phyloP scores from a whole-genome alignment of 805 yeast species.

The Debaryomyces hansenii region DNA sequence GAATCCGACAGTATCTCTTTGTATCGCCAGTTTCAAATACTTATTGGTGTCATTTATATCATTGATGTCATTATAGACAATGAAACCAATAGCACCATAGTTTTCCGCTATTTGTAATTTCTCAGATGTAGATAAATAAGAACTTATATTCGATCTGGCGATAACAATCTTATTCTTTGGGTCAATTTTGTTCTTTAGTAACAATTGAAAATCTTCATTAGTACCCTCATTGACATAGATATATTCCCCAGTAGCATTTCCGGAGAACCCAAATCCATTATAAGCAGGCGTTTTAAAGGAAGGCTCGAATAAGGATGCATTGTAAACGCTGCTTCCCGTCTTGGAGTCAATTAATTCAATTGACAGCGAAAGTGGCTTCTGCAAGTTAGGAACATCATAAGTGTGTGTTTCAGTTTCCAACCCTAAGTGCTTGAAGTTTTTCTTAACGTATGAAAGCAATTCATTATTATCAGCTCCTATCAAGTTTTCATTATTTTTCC shows the following conservation, averaged over 20 bases:
- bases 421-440: slow-evolving; percentile 27
- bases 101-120: slow-evolving; percentile 23
- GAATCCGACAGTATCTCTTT: slow-evolving; percentile 18
- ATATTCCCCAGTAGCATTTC: slow-evolving; percentile 22
- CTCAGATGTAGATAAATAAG: slow-evolving; percentile 19
- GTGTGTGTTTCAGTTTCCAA: slow-evolving; percentile 17
- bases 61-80: slow-evolving; percentile 17
- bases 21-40: slow-evolving; percentile 13
- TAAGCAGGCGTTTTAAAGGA: slow-evolving; percentile 30
- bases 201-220: slow-evolving; percentile 23
- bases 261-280: slow-evolving; percentile 25
- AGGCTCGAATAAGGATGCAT: slow-evolving; percentile 24
- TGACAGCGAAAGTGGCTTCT: slow-evolving; percentile 25
- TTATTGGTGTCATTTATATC: slow-evolving; percentile 7
- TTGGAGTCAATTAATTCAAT: slow-evolving; percentile 23
- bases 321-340: slow-evolving; percentile 21
- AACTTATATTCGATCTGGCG: slow-evolving; percentile 13
- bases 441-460: slow-evolving; percentile 24
- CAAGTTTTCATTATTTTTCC: slow-evolving; percentile 18
- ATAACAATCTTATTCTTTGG: slow-evolving; percentile 29
- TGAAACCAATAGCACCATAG: slow-evolving; percentile 24
- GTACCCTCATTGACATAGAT: slow-evolving; percentile 33
- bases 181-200: slow-evolving; percentile 17
- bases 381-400: slow-evolving; percentile 14
- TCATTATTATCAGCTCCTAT: slow-evolving; percentile 25